Evolutionary conservation across 2,329 filamentous ascomycete species (phyloP), one percentile per base, ranked within the genome.

Genomic region (Fusarium domesticum): DNA sequence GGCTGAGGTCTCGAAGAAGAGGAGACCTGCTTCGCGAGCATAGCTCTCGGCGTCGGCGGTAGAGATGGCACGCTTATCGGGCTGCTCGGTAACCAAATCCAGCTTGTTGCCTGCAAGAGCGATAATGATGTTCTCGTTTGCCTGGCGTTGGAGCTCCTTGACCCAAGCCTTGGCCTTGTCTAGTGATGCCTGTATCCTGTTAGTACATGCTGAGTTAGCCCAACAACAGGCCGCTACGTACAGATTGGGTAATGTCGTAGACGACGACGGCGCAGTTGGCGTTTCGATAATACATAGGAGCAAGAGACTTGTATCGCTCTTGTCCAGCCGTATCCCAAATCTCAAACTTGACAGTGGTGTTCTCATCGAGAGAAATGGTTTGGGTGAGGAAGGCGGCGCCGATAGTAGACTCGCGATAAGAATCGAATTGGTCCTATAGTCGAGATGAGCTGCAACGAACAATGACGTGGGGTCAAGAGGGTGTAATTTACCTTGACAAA

Each of bases 91-190:
- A 51, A 96, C 93, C 59, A 98, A 76, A 78, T 98, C 93, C 64
- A 96, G 78, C 75, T 98, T 97, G 79, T 98, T 98, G 53, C 93
- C 93, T 41, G 92, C 93, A 34, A 98, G 83, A 36, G 93, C 93
- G 64, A 98, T 98, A 70, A 98, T 91, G 69, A 98, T 98, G 72
- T 97, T 97, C 72, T 98, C 93, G 75, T 97, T 98, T 52, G 95
- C 93, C 73, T 98, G 93, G 66, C 93, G 85, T 71, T 98, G 93
- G 43, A 98, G 83, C 69, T 98, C 93, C 74, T 97, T 97, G 47
- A 98, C 92, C 93, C 93, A 98, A 35, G 91, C 87, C 72, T 98
- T 98, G 59, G 95, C 95, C 77, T 98, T 98, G 72, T 98, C 95
- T 64, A 98, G 78, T 37, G 93, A 98, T 55, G 91, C 83, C 93